Conservation (phyloP, 140 eudicot species). For the Oenanthe javanica region DNA sequence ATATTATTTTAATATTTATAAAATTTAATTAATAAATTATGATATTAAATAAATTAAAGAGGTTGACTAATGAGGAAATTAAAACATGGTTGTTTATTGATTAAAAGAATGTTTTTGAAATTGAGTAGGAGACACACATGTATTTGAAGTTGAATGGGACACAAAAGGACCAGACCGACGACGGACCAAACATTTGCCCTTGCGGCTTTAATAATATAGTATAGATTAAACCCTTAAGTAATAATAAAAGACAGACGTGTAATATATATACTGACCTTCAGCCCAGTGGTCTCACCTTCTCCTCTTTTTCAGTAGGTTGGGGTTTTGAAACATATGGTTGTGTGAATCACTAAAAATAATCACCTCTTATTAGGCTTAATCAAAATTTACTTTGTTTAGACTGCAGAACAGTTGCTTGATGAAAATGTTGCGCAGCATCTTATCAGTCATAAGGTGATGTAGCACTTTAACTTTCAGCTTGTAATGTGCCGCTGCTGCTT, state of each 20-base stretch:
- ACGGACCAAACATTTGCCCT: too few species aligned
- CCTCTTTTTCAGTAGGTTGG: not conserved
- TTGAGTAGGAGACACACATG: too few species aligned
- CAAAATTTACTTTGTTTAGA: slow-evolving; percentile 37
- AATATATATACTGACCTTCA: not conserved
- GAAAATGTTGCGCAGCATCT: slow-evolving; percentile 82
- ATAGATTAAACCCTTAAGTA: not conserved
- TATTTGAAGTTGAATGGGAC: too few species aligned
- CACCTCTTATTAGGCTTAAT: not conserved
- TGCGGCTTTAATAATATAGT: too few species aligned
- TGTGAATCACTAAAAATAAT: not conserved
- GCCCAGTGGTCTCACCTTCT: not conserved
- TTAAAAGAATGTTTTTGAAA: too few species aligned
- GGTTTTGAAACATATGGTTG: too few species aligned
- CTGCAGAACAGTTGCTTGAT: slow-evolving; percentile 73
- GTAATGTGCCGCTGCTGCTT: not conserved
- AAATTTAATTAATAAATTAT: too few species aligned
- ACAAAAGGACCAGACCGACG: too few species aligned
- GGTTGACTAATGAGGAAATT: too few species aligned
- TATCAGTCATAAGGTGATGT: slow-evolving; percentile 77
- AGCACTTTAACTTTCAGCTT: not conserved
- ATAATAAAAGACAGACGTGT: not conserved
- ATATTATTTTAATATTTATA: too few species aligned
- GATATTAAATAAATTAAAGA: too few species aligned
- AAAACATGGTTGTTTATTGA: too few species aligned